Conservation (phyloP, 768 basidiomycete species). For the Trametes cubensis region DNA sequence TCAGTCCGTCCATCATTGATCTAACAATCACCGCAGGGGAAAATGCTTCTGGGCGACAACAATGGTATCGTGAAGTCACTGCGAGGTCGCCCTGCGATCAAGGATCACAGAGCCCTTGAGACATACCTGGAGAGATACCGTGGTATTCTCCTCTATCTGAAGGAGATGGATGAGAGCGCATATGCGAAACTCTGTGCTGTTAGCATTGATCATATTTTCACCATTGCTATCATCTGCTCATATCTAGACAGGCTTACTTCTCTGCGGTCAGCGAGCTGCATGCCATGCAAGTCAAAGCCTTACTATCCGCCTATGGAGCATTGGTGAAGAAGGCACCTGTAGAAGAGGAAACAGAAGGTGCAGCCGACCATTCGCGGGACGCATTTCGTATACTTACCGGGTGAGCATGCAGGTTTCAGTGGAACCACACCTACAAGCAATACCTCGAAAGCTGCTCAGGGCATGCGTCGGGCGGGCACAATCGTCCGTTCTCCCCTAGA, state of each 20-base stretch:
- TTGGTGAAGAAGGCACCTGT: constrained; percentile 67
- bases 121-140: constrained; percentile 84
- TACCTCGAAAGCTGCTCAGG: constrained; percentile 52
- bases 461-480: constrained; percentile 83
- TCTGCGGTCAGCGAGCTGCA: constrained; percentile 84
- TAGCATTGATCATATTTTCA: constrained; percentile 33
- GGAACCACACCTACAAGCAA: constrained; percentile 22
- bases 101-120: constrained; percentile 76
- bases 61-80: constrained; percentile 54
- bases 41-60: constrained; percentile 65
- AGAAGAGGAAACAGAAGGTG: constrained; percentile 78
- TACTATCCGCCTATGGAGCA: constrained; percentile 60
- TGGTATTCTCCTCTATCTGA: constrained; percentile 88
- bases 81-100: constrained; percentile 50
- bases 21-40: constrained; percentile 48
- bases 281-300: constrained; percentile 73
- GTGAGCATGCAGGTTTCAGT: constrained; percentile 24
- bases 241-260: constrained; percentile 75
- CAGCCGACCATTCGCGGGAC: constrained; percentile 19
- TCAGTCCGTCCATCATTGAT: neutral
- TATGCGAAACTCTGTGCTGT: constrained; percentile 93
- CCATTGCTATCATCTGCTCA: neutral
- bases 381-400: neutral
- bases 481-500: constrained; percentile 81
- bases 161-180: constrained; percentile 91